Percentiles rank a stretch among this genome's conserved stretches.
These are phyloP conservation scores for sweet orange (Citrus sinensis) DNA, from an alignment of 345 rosid species.

Conservation along the genomic window DNA sequence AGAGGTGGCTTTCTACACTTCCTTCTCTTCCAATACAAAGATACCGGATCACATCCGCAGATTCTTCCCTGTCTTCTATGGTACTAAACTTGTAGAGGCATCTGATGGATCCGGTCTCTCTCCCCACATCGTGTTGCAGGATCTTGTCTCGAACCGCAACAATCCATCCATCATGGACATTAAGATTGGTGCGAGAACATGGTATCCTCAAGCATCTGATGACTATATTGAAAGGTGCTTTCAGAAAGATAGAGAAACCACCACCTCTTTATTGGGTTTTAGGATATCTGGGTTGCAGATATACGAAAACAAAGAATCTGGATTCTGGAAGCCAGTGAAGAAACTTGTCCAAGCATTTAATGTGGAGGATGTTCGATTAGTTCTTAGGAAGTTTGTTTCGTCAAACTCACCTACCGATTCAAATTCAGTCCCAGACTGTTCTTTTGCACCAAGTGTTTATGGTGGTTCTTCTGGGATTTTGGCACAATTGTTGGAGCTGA, in stretches of 20 bases:
- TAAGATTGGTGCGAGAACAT: conserved; percentile 93
- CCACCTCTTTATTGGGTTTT: conserved; percentile 61
- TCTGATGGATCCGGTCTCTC: conserved; percentile 71
- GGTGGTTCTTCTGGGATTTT: conserved; percentile 67
- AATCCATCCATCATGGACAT: conserved; percentile 78
- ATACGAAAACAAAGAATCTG: conserved; percentile 36
- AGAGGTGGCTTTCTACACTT: conserved; percentile 69
- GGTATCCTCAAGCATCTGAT: conserved; percentile 83
- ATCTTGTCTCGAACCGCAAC: conserved; percentile 32
- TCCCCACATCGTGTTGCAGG: conserved; percentile 66
- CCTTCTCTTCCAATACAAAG: conserved; percentile 50
- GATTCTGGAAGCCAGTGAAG: conserved; percentile 67
- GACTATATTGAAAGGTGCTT: conserved; percentile 63
- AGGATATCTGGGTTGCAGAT: conserved; percentile 75
- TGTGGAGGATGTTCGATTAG: conserved; percentile 47
- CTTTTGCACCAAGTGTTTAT: conserved; percentile 47
- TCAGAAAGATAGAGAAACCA: conserved; percentile 54
- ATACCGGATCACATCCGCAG: conserved; percentile 65
- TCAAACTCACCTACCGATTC: conserved; percentile 37
- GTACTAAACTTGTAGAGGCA: conserved; percentile 67
- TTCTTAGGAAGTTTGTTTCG: conserved; percentile 79
- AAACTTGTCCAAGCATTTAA: conserved; percentile 39
- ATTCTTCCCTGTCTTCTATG: conserved; percentile 69
- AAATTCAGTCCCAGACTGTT: conserved; percentile 48
- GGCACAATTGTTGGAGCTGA: conserved; percentile 72